Base-by-base conservation (phyloP, 768 basidiomycete genomes). In the Panellus pusillus region DNA sequence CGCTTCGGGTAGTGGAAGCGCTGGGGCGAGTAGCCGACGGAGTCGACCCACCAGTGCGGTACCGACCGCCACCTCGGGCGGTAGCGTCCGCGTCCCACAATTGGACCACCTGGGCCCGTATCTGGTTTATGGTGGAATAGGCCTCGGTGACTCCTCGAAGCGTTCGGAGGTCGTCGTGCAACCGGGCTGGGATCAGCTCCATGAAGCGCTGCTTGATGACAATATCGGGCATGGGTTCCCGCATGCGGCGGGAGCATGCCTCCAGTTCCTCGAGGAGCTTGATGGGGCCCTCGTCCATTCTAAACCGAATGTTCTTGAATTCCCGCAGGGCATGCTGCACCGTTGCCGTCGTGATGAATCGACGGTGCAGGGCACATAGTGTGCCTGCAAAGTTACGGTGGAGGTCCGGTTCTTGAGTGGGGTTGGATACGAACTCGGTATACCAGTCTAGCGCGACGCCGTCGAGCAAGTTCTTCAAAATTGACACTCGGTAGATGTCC, bases 401-500 rank as follows among this genome's bases (percentile, higher is more conserved):
- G 2, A 24, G 6, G 24, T 24, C 24, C 2, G 24, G 24, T 24
- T 24, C 50, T 3, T 20, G 15, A 9, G 11, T 13, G 28, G 20
- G 0, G 20, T 27, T 44, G 4, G 43, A 41, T 2, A 44, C 27
- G 18, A n/a, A 45, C 2, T 45, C 51, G 1, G 38, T 29, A n/a
- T 45, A 52, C 51, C 51, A 52, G 9, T 52, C 35, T n/a, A 52
- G 13, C 7, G 51, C 51, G 0, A 29, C 17, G 1, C 44, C 51
- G 14, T 39, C 44, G 3, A 52, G 17, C 19, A 52, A n/a, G 7
- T 38, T 52, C 44, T 44, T 38, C 1, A 52, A 27, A 15, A 44
- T 19, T 0, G 51, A 29, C 1, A 45, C 36, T 19, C 51, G 20
- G 37, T 45, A 52, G 1, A 19, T 4, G 27, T 38, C 51, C 2